phyloP scores from a whole-genome alignment of 345 rosid species.

The Hibiscus trionum region DNA sequence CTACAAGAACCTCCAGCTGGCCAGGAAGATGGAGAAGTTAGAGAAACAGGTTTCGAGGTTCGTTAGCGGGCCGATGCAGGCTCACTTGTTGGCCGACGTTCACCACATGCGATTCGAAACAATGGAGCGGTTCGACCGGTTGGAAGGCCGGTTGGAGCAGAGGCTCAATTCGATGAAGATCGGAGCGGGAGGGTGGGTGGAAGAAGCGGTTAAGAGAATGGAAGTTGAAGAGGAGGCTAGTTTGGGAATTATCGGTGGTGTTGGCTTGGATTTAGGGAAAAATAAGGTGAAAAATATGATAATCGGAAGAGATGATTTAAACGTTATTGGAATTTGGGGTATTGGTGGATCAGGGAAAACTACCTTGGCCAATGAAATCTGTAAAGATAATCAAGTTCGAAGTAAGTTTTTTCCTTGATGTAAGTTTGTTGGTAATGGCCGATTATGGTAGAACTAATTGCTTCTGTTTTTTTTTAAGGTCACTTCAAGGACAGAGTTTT shows the following conservation, averaged over 20 bases:
- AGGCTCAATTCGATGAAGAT: slow-evolving; percentile 53
- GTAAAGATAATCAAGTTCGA: slow-evolving; percentile 50
- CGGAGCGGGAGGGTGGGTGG: slow-evolving; percentile 56
- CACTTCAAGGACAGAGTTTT: slow-evolving; percentile 43
- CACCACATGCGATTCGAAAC: slow-evolving; percentile 39
- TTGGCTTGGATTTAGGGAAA: slow-evolving; percentile 61
- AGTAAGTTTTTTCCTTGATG: slow-evolving; percentile 35
- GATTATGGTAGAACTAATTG: neutral
- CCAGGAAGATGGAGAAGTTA: slow-evolving; percentile 59
- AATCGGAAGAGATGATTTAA: slow-evolving; percentile 24
- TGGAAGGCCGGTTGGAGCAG: slow-evolving; percentile 43
- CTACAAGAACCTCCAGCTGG: slow-evolving; percentile 36
- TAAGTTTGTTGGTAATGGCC: slow-evolving; percentile 16
- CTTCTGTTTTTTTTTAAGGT: slow-evolving; percentile 29
- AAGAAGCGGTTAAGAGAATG: slow-evolving; percentile 41
- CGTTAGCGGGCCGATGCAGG: slow-evolving; percentile 32
- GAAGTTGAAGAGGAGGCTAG: slow-evolving; percentile 36
- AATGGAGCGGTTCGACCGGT: slow-evolving; percentile 43
- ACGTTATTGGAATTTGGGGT: slow-evolving; percentile 57
- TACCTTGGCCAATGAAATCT: slow-evolving; percentile 64
- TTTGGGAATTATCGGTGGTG: slow-evolving; percentile 31
- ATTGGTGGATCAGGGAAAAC: slow-evolving; percentile 93
- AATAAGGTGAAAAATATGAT: slow-evolving; percentile 73
- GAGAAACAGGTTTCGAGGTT: slow-evolving; percentile 42
- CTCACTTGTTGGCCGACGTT: slow-evolving; percentile 58